phyloP scores from a whole-genome alignment of 2,329 filamentous ascomycete species.

The Venturia nashicola region DNA sequence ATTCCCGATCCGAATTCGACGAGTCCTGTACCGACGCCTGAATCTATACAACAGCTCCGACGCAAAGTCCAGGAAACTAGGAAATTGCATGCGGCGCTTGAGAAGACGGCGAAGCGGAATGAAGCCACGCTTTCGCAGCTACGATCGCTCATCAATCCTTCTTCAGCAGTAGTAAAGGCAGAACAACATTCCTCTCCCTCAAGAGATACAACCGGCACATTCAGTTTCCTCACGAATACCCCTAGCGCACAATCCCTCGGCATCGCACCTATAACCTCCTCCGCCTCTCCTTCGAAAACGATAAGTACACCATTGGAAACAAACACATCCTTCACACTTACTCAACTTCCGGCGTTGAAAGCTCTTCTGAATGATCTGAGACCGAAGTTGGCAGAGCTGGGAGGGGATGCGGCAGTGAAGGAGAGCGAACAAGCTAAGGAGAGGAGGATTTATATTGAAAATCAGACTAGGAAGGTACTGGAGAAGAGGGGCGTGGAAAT shows the following conservation, averaged over 20 bases:
- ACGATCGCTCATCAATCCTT: conserved; percentile 36
- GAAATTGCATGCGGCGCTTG: conserved; percentile 57
- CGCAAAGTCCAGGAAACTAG: conserved; percentile 67
- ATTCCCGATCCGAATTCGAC: neutral
- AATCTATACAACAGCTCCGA: conserved; percentile 59
- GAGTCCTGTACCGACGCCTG: conserved; percentile 43
- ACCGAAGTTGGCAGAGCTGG: conserved; percentile 44
- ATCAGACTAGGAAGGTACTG: conserved; percentile 62
- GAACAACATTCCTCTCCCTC: conserved; percentile 11
- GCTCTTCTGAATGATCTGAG: conserved; percentile 55
- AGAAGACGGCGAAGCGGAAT: conserved; percentile 60
- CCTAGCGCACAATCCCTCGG: conserved; percentile 34
- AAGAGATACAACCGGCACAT: conserved; percentile 18
- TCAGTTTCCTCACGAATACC: conserved; percentile 45
- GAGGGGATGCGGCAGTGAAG: conserved; percentile 20
- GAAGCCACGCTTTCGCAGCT: conserved; percentile 56
- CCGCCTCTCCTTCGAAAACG: conserved; percentile 20
- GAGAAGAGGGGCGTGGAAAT: conserved; percentile 57
- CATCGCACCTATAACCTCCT: conserved; percentile 24
- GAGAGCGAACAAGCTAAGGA: conserved; percentile 46
- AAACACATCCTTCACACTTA: conserved; percentile 65
- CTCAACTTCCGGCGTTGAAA: conserved; percentile 70
- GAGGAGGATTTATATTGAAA: conserved; percentile 72
- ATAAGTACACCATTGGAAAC: conserved; percentile 45
- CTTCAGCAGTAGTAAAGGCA: conserved; percentile 11